Percentiles rank a stretch among this genome's conserved stretches.
Conservation (phyloP, 331 rosid species). For the Saraca asoca region DNA sequence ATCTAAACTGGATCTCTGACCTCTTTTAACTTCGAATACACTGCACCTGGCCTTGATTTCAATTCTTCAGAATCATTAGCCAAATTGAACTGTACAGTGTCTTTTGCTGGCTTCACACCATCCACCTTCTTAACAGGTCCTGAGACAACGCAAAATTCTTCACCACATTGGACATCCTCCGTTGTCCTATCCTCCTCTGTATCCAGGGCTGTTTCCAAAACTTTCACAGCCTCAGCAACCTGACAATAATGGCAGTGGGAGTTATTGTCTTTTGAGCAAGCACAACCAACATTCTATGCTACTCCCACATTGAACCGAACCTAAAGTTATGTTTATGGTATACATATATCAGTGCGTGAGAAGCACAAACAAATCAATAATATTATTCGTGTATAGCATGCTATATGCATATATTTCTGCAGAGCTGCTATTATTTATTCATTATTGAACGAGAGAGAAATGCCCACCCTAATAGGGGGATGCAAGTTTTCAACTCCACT, state of each 20-base stretch:
- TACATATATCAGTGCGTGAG: neutral
- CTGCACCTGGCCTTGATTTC: slow-evolving; percentile 52
- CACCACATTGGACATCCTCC: slow-evolving; percentile 1
- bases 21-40: slow-evolving; percentile 76
- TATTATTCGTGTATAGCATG: neutral
- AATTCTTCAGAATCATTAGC: slow-evolving; percentile 60
- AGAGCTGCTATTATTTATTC: neutral
- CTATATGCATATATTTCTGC: neutral
- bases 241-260: slow-evolving; percentile 16
- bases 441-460: neutral
- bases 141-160: slow-evolving; percentile 2
- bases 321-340: neutral
- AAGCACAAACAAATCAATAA: neutral
- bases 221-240: slow-evolving; percentile 57
- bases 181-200: slow-evolving; percentile 41
- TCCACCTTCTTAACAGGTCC: slow-evolving; percentile 39
- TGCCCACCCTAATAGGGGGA: slow-evolving; percentile 57
- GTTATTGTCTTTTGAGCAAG: slow-evolving; percentile 15
- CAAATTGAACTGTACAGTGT: slow-evolving; percentile 46
- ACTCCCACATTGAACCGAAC: neutral
- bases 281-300: slow-evolving; percentile 12
- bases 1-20: slow-evolving; percentile 47
- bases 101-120: slow-evolving; percentile 43
- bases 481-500: slow-evolving; percentile 78
- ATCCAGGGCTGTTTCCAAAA: slow-evolving; percentile 44